Evolutionary conservation across 192 early-diverging fungal species (phyloP), one percentile per base, ranked within the genome.

Genomic region (Paraglomus brasilianum): DNA sequence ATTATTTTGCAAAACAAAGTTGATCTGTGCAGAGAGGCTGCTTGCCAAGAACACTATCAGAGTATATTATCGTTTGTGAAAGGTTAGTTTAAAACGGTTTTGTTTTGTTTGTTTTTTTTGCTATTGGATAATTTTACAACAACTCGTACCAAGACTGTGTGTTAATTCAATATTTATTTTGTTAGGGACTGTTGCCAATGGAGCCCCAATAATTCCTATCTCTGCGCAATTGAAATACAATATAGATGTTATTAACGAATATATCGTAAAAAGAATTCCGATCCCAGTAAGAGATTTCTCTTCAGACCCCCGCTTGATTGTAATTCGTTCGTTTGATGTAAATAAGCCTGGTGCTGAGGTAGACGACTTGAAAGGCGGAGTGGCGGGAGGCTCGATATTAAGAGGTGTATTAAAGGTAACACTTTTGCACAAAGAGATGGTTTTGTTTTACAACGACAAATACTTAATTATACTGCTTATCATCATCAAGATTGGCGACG

Each of bases 1-100:
- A 90, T 99, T 43, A 96, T 99, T 74, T 81, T 98, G 52, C 97
- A 99, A 78, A 99, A 99, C 87, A 99, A 99, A 80, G 89, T 99
- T 21, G 97, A 99, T 79, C 77, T 97, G 75, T 91, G 97, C 81
- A 95, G 93, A 82, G 93, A 99, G 70, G 81, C 85, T 53, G 92
- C 93, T 50, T 95, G 95, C 38, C 78, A 89, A 66, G 89, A 93
- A 70, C 94, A 99, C 64, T 84, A 97, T 77, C 77, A 93, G 74
- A 88, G 89, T 75, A 99, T 99, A 81, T 79, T 91, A 67, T 84
- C 88, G 66, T 99, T 99, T 75, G 83, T 94, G 52, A 94, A 98
- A 81, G 93, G 90, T 43, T 63, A 45, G 3, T 49, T 40, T 42
- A 46, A 46, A n/a, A 14, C 30, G n/a, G 10, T 51, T 45, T 45